Evolutionary conservation across 179 eudicot genomes (phyloP).

Genomic region (Beta corolliflora): DNA sequence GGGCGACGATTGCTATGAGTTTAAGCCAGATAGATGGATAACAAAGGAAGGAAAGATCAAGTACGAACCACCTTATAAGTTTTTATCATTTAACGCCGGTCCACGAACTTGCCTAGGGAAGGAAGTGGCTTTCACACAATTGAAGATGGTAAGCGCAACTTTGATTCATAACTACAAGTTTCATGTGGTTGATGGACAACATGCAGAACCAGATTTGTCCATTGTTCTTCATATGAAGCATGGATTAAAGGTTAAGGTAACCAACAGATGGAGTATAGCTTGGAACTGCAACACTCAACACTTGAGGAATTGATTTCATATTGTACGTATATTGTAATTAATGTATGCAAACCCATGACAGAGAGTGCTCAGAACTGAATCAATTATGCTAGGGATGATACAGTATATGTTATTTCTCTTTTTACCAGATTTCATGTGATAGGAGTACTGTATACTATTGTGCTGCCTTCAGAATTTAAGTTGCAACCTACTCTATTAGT

Average conservation of each 20-base stretch:
- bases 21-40: conserved; percentile 43
- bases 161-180: conserved; percentile 39
- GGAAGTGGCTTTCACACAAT: conserved; percentile 42
- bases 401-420: background rate
- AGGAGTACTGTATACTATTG: background rate
- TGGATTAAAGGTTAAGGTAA: conserved; percentile 43
- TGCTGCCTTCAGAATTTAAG: background rate
- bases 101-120: conserved; percentile 54
- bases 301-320: background rate
- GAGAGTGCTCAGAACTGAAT: background rate
- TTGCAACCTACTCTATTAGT: background rate
- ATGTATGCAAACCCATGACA: background rate
- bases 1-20: conserved; percentile 53
- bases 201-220: conserved; percentile 33
- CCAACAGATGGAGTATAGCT: conserved; percentile 23
- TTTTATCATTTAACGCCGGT: conserved; percentile 43
- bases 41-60: conserved; percentile 39
- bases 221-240: conserved; percentile 39
- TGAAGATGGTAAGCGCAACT: conserved; percentile 44
- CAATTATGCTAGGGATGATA: background rate
- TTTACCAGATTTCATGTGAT: background rate
- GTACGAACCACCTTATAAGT: conserved; percentile 43
- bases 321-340: background rate
- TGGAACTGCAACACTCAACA: background rate
- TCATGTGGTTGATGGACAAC: conserved; percentile 28